A percentile compares a stretch with the other conserved stretches of the same genome.
phyloP scores from a whole-genome alignment of 495 filamentous ascomycete species.

The Aspergillus sparsus region DNA sequence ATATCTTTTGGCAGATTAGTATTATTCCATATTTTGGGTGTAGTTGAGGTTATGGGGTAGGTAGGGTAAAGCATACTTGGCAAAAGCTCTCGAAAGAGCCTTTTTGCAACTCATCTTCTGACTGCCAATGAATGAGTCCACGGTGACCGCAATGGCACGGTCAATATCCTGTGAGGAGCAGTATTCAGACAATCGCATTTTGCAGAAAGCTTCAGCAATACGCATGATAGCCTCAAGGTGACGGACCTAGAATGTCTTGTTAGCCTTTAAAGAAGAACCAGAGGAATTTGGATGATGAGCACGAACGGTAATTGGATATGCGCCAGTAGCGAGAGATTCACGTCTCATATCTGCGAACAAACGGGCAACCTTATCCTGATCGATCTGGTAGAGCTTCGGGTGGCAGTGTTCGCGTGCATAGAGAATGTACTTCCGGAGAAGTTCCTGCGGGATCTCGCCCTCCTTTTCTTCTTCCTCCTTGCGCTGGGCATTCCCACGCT shows the following conservation, averaged over 20 bases:
- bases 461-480: constrained; percentile 61
- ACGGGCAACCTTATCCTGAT: constrained; percentile 93
- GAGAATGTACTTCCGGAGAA: constrained; percentile 95
- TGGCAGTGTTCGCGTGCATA: constrained; percentile 88
- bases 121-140: constrained; percentile 92
- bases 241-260: constrained; percentile 66
- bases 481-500: constrained; percentile 42
- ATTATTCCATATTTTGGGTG: constrained; percentile 22
- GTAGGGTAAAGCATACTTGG: constrained; percentile 68
- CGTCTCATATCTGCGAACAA: constrained; percentile 96
- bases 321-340: constrained; percentile 88
- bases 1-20: constrained; percentile 33
- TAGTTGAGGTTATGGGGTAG: not conserved
- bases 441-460: constrained; percentile 84
- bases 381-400: constrained; percentile 96
- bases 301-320: constrained; percentile 95
- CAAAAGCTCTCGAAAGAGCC: constrained; percentile 92
- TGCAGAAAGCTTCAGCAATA: constrained; percentile 87
- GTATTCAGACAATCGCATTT: constrained; percentile 94
- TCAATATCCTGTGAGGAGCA: constrained; percentile 89
- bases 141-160: constrained; percentile 93
- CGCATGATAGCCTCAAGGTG: constrained; percentile 97
- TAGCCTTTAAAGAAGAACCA: not conserved
- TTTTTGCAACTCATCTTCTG: constrained; percentile 99
- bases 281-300: constrained; percentile 10